Evolutionary conservation across 495 filamentous ascomycete genomes (phyloP).

Genomic region (Penicillium paxilli): DNA sequence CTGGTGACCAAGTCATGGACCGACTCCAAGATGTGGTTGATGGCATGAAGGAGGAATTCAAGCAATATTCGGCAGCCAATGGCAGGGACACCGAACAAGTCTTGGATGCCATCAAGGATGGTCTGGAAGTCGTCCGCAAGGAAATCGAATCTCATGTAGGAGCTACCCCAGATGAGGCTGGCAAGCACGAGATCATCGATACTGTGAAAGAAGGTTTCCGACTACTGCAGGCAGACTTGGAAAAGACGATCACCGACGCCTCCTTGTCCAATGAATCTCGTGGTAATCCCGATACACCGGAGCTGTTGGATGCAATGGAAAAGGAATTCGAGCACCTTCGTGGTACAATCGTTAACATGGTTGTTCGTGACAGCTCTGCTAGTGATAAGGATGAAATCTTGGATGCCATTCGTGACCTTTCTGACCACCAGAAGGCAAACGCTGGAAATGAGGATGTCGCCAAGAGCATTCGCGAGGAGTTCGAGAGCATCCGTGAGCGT

Average conservation of each 20-base stretch:
- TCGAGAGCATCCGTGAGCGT: conserved; percentile 70
- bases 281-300: conserved; percentile 47
- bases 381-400: conserved; percentile 62
- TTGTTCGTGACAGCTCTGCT: conserved; percentile 58
- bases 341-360: conserved; percentile 65
- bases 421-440: conserved; percentile 23
- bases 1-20: conserved; percentile 67
- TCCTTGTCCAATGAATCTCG: conserved; percentile 30
- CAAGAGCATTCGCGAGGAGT: conserved; percentile 65
- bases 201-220: conserved; percentile 73
- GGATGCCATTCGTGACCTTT: conserved; percentile 57
- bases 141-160: conserved; percentile 82
- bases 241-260: conserved; percentile 55
- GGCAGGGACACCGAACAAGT: conserved; percentile 79
- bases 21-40: conserved; percentile 74
- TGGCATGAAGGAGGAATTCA: conserved; percentile 70
- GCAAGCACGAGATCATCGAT: conserved; percentile 76
- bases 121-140: conserved; percentile 73
- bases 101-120: conserved; percentile 81
- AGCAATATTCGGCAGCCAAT: conserved; percentile 71
- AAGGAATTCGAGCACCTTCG: conserved; percentile 70
- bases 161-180: conserved; percentile 61
- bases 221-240: conserved; percentile 69
- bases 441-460: conserved; percentile 24
- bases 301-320: conserved; percentile 69